Conservation (phyloP, 768 basidiomycete species). For the Phaffia australis region DNA sequence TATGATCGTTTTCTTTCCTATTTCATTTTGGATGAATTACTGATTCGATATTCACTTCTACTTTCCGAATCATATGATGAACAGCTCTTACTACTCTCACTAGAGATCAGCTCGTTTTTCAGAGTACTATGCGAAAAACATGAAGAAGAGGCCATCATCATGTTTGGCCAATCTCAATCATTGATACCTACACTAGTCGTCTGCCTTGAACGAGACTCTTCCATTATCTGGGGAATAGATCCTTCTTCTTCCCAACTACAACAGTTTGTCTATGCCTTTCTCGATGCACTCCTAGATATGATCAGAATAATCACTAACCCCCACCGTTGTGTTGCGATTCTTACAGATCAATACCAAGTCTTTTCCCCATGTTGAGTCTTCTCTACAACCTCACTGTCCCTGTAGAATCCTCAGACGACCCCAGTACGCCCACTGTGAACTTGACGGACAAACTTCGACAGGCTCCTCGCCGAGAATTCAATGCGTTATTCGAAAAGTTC, state of each 20-base stretch:
- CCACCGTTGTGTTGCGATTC: slow-evolving; percentile 2
- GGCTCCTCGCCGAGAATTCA: slow-evolving; percentile 29
- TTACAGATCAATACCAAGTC: slow-evolving; percentile 22
- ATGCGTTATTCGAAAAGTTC: slow-evolving; percentile 32
- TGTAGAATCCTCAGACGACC: neutral
- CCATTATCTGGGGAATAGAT: slow-evolving; percentile 32
- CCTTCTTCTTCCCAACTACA: slow-evolving; percentile 5
- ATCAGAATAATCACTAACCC: slow-evolving; percentile 3
- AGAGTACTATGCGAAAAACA: slow-evolving; percentile 31
- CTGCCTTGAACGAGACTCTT: slow-evolving; percentile 29
- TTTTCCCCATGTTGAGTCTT: slow-evolving; percentile 28
- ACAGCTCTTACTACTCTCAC: slow-evolving; percentile 15
- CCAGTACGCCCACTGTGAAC: slow-evolving; percentile 12
- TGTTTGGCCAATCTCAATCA: slow-evolving; percentile 30
- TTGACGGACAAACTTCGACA: slow-evolving; percentile 20
- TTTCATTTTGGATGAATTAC: slow-evolving; percentile 3
- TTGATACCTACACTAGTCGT: slow-evolving; percentile 31
- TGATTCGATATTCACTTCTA: neutral
- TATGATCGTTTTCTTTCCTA: neutral
- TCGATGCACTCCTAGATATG: neutral
- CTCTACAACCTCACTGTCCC: slow-evolving; percentile 30
- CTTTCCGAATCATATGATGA: neutral
- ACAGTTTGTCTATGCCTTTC: slow-evolving; percentile 25
- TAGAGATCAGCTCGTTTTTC: slow-evolving; percentile 27
- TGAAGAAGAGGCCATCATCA: slow-evolving; percentile 30